Evolutionary conservation across 164 flowering plant genomes (phyloP).

Genomic region (Dillenia suffruticosa): DNA sequence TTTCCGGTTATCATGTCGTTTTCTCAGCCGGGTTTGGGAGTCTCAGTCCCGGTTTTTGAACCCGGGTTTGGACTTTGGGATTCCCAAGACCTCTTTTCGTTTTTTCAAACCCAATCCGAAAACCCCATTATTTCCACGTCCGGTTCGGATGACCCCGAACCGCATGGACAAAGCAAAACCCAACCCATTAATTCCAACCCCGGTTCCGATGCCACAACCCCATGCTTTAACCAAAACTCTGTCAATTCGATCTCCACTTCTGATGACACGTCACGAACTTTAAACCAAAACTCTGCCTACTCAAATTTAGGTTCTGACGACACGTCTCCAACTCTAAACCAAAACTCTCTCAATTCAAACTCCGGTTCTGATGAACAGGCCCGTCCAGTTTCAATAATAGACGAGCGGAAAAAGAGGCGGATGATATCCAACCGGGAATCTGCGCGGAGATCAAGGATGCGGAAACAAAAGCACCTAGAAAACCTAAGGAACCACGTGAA

Average conservation of each 20-base stretch:
- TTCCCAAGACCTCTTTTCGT: constrained; percentile 16
- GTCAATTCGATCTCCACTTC: constrained; percentile 18
- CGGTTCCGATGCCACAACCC: constrained; percentile 18
- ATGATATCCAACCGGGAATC: constrained; percentile 91
- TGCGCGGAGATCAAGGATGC: constrained; percentile 79
- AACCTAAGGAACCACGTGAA: constrained; percentile 57
- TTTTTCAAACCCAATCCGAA: not conserved
- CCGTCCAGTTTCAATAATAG: constrained; percentile 11
- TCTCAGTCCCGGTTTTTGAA: constrained; percentile 23
- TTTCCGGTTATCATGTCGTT: constrained; percentile 31
- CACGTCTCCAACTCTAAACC: constrained; percentile 8
- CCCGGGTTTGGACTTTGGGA: constrained; percentile 49
- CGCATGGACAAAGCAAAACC: not conserved
- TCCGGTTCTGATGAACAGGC: constrained; percentile 30
- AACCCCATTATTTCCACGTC: not conserved
- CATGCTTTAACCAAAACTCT: constrained; percentile 9
- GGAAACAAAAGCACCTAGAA: constrained; percentile 74
- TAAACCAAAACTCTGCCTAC: constrained; percentile 5
- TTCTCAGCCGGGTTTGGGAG: constrained; percentile 19
- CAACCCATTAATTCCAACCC: constrained; percentile 17
- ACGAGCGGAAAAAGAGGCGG: constrained; percentile 63
- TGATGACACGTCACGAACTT: not conserved
- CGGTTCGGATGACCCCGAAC: not conserved
- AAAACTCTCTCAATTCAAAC: constrained; percentile 14
- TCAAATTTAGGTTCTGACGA: constrained; percentile 24